phyloP scores from a whole-genome alignment of 306 rosid genomes.

The Prosopis cineraria region DNA sequence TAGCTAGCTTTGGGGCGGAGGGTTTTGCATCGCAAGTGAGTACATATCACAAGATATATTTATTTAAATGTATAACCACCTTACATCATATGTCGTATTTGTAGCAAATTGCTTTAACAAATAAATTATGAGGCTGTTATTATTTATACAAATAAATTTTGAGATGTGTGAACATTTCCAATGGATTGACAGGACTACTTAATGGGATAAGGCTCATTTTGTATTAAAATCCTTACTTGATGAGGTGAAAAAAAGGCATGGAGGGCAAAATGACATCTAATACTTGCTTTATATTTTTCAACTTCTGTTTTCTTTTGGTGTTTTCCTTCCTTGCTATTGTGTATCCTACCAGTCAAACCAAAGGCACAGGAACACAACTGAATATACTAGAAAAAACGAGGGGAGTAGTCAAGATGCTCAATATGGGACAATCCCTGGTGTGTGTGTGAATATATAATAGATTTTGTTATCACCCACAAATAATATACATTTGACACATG shows the following conservation, averaged over 20 bases:
- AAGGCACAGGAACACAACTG: too few relatives aligned
- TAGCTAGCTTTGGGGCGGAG: too few relatives aligned
- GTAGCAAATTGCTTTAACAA: not conserved
- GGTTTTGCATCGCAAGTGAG: too few relatives aligned
- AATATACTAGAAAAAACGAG: too few relatives aligned
- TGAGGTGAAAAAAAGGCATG: too few relatives aligned
- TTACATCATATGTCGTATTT: not conserved
- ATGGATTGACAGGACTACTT: not conserved
- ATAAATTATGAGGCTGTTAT: not conserved
- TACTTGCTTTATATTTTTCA: not conserved
- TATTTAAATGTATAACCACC: conserved; percentile 19
- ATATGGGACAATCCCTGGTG: not conserved
- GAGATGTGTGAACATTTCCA: not conserved
- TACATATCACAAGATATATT: not conserved
- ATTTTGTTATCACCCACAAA: too few relatives aligned
- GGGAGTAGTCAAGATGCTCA: too few relatives aligned
- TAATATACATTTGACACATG: too few relatives aligned
- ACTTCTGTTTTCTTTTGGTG: not conserved
- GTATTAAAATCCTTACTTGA: not conserved
- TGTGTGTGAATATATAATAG: not conserved
- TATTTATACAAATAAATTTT: not conserved
- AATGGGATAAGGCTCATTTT: not conserved
- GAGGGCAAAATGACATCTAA: not conserved
- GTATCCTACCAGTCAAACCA: not conserved
- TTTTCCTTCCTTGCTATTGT: not conserved